Evolutionary conservation across 2,329 filamentous ascomycete genomes (phyloP).

Genomic region (Oidium heveae): DNA sequence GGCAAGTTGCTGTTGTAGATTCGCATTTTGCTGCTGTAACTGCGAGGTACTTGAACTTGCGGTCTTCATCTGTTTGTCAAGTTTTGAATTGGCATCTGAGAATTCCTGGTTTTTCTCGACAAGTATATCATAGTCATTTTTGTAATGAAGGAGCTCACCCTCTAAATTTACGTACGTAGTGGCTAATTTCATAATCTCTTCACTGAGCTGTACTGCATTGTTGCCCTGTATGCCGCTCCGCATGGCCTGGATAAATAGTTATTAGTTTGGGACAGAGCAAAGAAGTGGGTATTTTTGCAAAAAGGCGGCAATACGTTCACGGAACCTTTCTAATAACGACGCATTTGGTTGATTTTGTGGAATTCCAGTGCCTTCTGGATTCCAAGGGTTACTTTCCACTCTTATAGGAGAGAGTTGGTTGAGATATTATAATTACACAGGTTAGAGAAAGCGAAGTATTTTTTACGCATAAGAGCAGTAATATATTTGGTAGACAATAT

Average conservation of each 20-base stretch:
- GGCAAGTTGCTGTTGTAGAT: too few relatives aligned
- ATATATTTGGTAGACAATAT: background rate
- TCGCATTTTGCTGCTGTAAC: background rate
- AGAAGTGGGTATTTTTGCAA: background rate
- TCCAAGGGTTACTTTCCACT: too few relatives aligned
- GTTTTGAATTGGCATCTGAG: background rate
- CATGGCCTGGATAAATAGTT: background rate
- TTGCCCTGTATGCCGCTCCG: background rate
- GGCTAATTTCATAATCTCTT: background rate
- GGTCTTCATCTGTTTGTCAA: background rate
- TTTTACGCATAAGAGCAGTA: background rate
- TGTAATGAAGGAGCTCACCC: background rate
- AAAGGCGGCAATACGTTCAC: background rate
- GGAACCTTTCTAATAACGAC: background rate
- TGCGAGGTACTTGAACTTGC: background rate
- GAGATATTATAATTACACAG: background rate
- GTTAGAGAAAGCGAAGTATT: background rate
- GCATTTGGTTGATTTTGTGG: background rate
- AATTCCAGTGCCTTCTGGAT: too few relatives aligned
- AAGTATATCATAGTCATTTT: background rate
- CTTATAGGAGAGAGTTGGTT: background rate
- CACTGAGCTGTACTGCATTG: background rate
- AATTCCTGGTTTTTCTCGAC: slow-evolving; percentile 1
- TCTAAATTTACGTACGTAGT: background rate
- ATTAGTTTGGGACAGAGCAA: background rate